A percentile compares a stretch with the other conserved stretches of the same genome.
These are phyloP conservation scores for Dioscorea cayenensis DNA, from an alignment of 116 monocot genomes.

Conservation along the genomic window DNA sequence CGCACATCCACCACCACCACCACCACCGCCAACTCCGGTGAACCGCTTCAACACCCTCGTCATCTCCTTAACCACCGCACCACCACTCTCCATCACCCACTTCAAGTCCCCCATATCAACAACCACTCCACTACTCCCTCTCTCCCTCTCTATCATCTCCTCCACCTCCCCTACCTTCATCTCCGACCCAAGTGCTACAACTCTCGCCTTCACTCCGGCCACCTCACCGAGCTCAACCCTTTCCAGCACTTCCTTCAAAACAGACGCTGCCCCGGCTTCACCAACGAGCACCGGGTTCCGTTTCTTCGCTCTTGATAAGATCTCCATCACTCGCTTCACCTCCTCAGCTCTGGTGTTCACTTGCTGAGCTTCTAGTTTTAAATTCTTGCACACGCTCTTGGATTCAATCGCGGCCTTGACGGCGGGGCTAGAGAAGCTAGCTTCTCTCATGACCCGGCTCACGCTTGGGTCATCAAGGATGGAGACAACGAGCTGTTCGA, in stretches of 20 bases:
- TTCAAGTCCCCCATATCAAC: conserved; percentile 81
- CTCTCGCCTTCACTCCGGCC: conserved; percentile 10
- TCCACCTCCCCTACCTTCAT: conserved; percentile 38
- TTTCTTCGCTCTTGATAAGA: conserved; percentile 50
- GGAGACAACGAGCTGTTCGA: no score
- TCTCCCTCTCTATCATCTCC: conserved; percentile 17
- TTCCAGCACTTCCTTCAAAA: conserved; percentile 44
- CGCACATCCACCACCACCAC: conserved; percentile 4
- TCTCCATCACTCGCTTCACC: conserved; percentile 46
- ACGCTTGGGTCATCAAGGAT: no score
- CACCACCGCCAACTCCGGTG: conserved; percentile 5
- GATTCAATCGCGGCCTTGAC: not conserved
- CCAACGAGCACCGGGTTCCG: conserved; percentile 85
- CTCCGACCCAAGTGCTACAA: conserved; percentile 20
- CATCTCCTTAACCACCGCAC: conserved; percentile 59
- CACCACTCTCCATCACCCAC: conserved; percentile 69
- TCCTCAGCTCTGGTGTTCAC: conserved; percentile 20
- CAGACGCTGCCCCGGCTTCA: conserved; percentile 45
- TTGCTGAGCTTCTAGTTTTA: conserved; percentile 22
- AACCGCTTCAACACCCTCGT: conserved; percentile 26
- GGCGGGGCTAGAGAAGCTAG: not conserved
- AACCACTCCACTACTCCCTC: conserved; percentile 22
- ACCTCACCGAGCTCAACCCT: conserved; percentile 29
- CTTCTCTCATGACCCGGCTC: no score
- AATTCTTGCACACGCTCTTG: conserved; percentile 44